Evolutionary conservation across 2,329 filamentous ascomycete species (phyloP).

Genomic region (Albophoma yamanashiensis): DNA sequence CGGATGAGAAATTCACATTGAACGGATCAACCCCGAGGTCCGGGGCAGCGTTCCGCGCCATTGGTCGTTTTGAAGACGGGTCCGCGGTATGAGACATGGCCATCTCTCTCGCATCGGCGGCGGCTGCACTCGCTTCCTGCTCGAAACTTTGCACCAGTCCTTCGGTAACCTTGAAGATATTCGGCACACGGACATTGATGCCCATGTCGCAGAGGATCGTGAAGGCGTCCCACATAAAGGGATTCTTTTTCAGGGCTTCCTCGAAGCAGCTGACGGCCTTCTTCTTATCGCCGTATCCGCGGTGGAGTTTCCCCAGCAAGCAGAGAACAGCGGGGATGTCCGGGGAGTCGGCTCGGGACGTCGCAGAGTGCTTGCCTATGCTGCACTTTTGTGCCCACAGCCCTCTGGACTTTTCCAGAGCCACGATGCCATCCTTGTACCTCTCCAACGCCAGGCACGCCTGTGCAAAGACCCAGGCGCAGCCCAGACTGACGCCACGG

Average conservation of each 20-base stretch:
- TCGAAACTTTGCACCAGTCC: constrained; percentile 37
- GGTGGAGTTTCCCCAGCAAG: constrained; percentile 78
- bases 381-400: constrained; percentile 66
- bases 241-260: constrained; percentile 78
- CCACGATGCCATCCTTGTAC: constrained; percentile 69
- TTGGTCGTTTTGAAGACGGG: constrained; percentile 28
- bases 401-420: constrained; percentile 71
- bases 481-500: constrained; percentile 69
- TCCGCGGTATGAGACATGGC: constrained; percentile 24
- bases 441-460: constrained; percentile 71
- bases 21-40: constrained; percentile 39
- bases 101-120: constrained; percentile 25
- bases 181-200: constrained; percentile 67
- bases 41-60: constrained; percentile 23
- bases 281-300: constrained; percentile 69
- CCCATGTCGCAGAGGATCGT: constrained; percentile 80
- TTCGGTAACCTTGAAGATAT: constrained; percentile 72
- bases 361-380: constrained; percentile 76
- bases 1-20: constrained; percentile 29
- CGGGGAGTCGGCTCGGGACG: constrained; percentile 60
- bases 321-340: constrained; percentile 79
- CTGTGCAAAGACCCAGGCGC: constrained; percentile 85
- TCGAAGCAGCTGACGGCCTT: constrained; percentile 82
- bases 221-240: constrained; percentile 98
- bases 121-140: constrained; percentile 13